Evolutionary conservation across 495 filamentous ascomycete species (phyloP).

Genomic region (Neohortaea acidophila): DNA sequence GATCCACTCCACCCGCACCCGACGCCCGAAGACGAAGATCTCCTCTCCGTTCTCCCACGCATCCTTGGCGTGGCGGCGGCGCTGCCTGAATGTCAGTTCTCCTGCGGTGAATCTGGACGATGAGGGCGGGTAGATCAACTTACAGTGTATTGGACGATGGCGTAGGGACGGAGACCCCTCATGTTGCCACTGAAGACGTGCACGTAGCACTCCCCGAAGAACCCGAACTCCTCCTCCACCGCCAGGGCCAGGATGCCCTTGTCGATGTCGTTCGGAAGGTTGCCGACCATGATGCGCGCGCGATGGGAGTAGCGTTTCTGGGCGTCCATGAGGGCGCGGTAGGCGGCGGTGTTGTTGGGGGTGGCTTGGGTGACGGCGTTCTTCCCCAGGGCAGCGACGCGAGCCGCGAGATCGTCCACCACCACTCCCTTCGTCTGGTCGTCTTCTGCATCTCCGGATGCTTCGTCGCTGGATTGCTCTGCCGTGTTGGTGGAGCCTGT

Average conservation of each 20-base stretch:
- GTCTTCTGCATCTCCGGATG: too few relatives aligned
- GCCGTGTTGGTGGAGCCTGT: too few relatives aligned
- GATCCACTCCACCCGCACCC: constrained; percentile 1
- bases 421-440: too few relatives aligned
- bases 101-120: background rate
- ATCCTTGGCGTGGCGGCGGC: background rate
- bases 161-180: background rate
- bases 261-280: too few relatives aligned
- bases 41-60: background rate
- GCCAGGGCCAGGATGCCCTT: background rate
- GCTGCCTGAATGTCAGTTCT: background rate
- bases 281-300: too few relatives aligned
- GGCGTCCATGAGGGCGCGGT: too few relatives aligned
- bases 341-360: too few relatives aligned
- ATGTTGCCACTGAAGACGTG: background rate
- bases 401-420: too few relatives aligned
- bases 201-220: background rate
- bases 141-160: background rate
- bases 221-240: background rate
- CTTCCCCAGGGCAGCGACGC: too few relatives aligned
- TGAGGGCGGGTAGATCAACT: background rate
- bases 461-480: too few relatives aligned
- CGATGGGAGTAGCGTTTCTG: too few relatives aligned
- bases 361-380: too few relatives aligned
- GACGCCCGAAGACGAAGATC: background rate